These are phyloP conservation scores for Dentipellis sp. DNA, from an alignment of 768 basidiomycete genomes.

Conservation along the genomic window DNA sequence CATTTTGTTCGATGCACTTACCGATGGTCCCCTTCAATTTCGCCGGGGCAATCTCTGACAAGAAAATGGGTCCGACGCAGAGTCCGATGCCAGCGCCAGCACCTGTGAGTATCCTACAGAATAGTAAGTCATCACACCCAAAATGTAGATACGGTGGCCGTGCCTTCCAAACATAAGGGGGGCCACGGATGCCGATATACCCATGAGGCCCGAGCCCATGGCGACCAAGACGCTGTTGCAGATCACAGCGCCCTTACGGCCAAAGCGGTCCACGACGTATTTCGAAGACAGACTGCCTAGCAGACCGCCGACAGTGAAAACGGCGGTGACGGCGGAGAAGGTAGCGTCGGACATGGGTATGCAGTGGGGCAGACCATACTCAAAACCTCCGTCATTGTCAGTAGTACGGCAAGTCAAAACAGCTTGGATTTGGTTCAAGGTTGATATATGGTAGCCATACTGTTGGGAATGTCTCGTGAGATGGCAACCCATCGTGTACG, in stretches of 20 bases:
- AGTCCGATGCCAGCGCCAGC: constrained; percentile 63
- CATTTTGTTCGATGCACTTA: constrained; percentile 19
- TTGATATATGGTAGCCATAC: constrained; percentile 92
- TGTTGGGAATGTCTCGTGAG: constrained; percentile 17
- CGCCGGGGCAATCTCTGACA: constrained; percentile 78
- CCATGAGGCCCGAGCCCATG: constrained; percentile 59
- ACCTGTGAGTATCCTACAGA: constrained; percentile 52
- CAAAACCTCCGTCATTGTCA: constrained; percentile 9
- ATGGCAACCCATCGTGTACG: background rate
- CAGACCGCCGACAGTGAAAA: constrained; percentile 86
- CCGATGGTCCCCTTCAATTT: constrained; percentile 70
- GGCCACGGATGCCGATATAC: constrained; percentile 44
- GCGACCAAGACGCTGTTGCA: constrained; percentile 46
- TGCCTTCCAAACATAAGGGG: constrained; percentile 61
- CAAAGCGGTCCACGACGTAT: constrained; percentile 57
- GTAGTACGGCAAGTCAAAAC: constrained; percentile 59
- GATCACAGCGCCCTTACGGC: constrained; percentile 59
- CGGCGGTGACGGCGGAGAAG: constrained; percentile 77
- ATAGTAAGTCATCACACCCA: constrained; percentile 1
- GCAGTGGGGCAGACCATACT: constrained; percentile 54
- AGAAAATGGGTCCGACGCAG: constrained; percentile 75
- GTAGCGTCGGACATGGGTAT: constrained; percentile 68
- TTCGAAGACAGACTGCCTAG: constrained; percentile 65
- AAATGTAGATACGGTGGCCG: constrained; percentile 11
- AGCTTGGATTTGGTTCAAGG: constrained; percentile 81